Base-by-base conservation (phyloP, 805 yeast genomes). In the Ogataea wickerhamii region DNA sequence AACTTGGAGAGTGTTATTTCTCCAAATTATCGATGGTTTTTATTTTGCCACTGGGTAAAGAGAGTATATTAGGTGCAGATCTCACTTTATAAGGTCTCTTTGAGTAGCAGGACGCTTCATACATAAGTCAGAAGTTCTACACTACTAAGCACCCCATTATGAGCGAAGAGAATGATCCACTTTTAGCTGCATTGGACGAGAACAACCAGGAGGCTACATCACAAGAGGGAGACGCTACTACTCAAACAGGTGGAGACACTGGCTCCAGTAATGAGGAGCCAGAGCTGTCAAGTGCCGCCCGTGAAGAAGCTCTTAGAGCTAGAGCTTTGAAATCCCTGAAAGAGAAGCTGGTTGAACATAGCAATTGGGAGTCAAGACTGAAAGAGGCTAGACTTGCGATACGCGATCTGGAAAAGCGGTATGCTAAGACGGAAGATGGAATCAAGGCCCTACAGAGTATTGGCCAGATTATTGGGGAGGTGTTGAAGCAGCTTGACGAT, bases 401-500 rank as follows among this genome's bases (percentile, higher is more conserved):
- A 68, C 80, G 88, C 61, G 94, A 76, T 51, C 66, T 88, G 49
- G 96, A 88, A 48, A 80, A 78, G 52, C 81, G 80, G 45, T 93
- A 79, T 63, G 91, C 84, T 42, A 88, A 87, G 70, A 91, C 98
- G 2, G 99, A 93, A 61, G 87, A 88, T 51, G 98, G 93, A 55
- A 93, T 93, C 62, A 91, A 88, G 66, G 98, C 98, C 13, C 72
- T 93, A 49, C 98, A 93, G 65, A 82, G 94, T 47, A 95, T 93
- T 45, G 98, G 98, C 3, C 98, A 93, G 65, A 80, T 93, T 57
- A 85, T 93, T 49, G 98, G 98, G 40, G 98, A 93, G 64, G 95
- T 93, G 20, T 76, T 93, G 67, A 93, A 93, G 63, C 96, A 88
- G 61, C 71, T 93, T 54, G 95, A 91, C 47, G 95, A 87, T 36